A percentile compares a stretch with the other conserved stretches of the same genome.
phyloP scores from a whole-genome alignment of 257 asterid species.

The Euphrasia confusa region DNA sequence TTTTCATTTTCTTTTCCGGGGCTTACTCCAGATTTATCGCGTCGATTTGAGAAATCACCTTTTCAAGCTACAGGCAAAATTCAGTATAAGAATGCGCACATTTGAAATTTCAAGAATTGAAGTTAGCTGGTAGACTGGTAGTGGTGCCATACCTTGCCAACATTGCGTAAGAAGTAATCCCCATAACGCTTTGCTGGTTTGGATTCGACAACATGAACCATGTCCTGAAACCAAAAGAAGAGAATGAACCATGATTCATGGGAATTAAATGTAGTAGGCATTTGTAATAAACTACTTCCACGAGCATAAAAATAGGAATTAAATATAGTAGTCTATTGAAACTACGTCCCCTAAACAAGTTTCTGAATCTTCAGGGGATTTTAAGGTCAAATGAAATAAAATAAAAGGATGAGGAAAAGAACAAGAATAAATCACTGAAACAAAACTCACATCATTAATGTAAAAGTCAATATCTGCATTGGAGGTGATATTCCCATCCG shows the following conservation, averaged over 20 bases:
- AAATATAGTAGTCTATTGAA: background rate
- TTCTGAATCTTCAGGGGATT: background rate
- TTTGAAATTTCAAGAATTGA: background rate
- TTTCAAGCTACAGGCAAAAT: too few relatives aligned
- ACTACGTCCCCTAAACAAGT: too few relatives aligned
- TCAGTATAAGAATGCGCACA: too few relatives aligned
- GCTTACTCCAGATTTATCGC: too few relatives aligned
- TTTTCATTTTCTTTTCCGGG: too few relatives aligned
- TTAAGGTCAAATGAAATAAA: background rate
- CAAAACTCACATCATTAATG: slow-evolving; percentile 69
- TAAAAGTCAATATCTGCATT: slow-evolving; percentile 85
- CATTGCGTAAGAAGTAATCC: slow-evolving; percentile 59
- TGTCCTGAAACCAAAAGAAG: slow-evolving; percentile 38
- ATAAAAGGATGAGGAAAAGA: background rate
- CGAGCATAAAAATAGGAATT: too few relatives aligned
- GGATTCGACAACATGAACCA: slow-evolving; percentile 45
- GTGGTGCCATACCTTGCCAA: slow-evolving; percentile 43
- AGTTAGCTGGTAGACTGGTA: background rate
- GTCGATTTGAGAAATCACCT: too few relatives aligned
- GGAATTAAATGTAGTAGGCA: background rate
- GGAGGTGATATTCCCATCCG: slow-evolving; percentile 64
- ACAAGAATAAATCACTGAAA: background rate
- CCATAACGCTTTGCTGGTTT: slow-evolving; percentile 58
- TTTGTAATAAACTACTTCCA: background rate
- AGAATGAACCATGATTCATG: background rate